Evolutionary conservation across 1,284 basidiomycete species (phyloP), one percentile per base, ranked within the genome.

Genomic region (Trichosporon sp.): DNA sequence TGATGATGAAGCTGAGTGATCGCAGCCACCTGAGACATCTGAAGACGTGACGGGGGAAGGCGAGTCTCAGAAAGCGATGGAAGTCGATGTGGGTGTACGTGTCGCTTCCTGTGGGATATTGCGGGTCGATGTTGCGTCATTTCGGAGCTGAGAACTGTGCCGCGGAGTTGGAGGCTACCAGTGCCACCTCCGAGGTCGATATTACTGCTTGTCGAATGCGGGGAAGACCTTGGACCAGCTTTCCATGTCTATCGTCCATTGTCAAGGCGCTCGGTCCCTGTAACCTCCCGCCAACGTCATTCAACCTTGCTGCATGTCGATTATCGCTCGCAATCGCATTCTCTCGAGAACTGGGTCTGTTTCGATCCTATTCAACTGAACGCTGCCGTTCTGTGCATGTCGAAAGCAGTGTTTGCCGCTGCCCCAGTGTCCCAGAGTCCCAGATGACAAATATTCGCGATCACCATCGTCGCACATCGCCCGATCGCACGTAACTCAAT

Each of bases 381-480:
- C 38, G 8, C 8, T 19, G 16, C 19, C 26, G 26, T 14, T 14
- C 26, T 6, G 11, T 31, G 11, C 43, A 21, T 38, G 31, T 32
- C 31, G 35, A 6, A 43, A 7, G 8, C 14, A 21, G 35, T 4
- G 32, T 8, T 21, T 31, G 21, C 43, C 2, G 8, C 64, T n/a
- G 38, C 1, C 31, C 14, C 11, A 10, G 38, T 6, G 5, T 8
- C 26, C 38, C 35, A 21, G 38, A 8, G n/a, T 16, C 48, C 65
- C 32, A 35, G 40, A 43, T 35, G 46, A 32, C 48, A 40, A 14
- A 37, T 35, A 38, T 51, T 56, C 38, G 31, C 14, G 19, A 10
- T 11, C 16, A 54, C 19, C 37, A 59, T 37, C 51, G 63, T 37
- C 51, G 66, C 69, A 54, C 38, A 48, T 19, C 48, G 31, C 31